These are phyloP conservation scores for Fusarium torreyae DNA, from an alignment of 2,329 filamentous ascomycete genomes.

Conservation along the genomic window DNA sequence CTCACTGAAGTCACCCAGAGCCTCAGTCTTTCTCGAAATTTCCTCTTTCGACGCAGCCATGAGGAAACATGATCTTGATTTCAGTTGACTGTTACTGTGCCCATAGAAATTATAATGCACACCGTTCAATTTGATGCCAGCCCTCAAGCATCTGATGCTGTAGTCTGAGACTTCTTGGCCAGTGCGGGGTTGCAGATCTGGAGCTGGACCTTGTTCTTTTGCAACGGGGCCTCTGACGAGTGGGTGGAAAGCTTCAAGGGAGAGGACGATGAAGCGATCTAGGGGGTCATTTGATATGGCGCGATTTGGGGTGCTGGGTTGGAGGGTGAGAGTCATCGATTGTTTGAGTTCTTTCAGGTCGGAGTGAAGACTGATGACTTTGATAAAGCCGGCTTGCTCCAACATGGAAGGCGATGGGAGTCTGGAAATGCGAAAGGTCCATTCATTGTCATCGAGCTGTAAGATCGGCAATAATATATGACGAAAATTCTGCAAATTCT, in stretches of 20 bases:
- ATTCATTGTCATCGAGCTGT: neutral
- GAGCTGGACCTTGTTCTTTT: neutral
- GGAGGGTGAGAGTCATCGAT: neutral
- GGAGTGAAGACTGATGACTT: slow-evolving; percentile 1
- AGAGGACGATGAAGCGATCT: neutral
- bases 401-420: neutral
- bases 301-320: neutral
- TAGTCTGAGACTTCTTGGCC: slow-evolving; percentile 8
- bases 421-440: neutral
- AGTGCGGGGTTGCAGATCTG: neutral
- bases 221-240: neutral
- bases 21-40: neutral
- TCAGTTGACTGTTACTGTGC: slow-evolving; percentile 10
- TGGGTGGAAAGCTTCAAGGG: neutral
- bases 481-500: neutral
- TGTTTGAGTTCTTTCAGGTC: slow-evolving; percentile 8
- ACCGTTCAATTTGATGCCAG: neutral
- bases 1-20: neutral
- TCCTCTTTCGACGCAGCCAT: neutral
- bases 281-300: neutral
- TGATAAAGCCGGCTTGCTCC: neutral
- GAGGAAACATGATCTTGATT: slow-evolving; percentile 12
- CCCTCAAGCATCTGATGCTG: slow-evolving; percentile 8
- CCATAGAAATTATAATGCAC: slow-evolving; percentile 17
- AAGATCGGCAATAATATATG: neutral